Conservation (phyloP, 495 filamentous ascomycete genomes). For the Talaromyces nanjingensis region DNA sequence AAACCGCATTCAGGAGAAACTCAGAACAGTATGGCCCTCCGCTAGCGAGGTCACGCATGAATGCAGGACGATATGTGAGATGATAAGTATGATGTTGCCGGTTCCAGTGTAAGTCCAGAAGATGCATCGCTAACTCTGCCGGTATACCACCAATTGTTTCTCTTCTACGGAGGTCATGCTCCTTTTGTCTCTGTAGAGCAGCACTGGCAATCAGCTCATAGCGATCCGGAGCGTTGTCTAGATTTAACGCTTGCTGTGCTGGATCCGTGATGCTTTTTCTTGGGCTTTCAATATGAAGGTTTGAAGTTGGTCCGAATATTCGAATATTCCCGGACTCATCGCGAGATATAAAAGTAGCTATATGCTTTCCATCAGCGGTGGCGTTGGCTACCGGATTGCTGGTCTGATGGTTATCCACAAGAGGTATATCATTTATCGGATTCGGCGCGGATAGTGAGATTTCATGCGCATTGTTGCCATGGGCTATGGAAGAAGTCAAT, state of each 20-base stretch:
- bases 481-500: no score
- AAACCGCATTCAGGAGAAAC: conserved; percentile 33
- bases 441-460: no score
- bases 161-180: conserved; percentile 6
- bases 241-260: background rate
- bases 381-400: no score
- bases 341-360: no score
- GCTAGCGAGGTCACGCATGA: conserved; percentile 29
- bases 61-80: conserved; percentile 30
- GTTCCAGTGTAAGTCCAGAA: conserved; percentile 25
- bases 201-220: conserved; percentile 13
- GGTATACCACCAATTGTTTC: conserved; percentile 9
- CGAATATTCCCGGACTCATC: no score
- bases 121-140: conserved; percentile 21
- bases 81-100: conserved; percentile 26
- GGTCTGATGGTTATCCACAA: no score
- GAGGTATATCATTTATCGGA: no score
- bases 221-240: conserved; percentile 1
- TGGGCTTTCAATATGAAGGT: no score
- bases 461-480: no score
- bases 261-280: background rate
- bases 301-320: no score
- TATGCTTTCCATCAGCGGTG: no score
- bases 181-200: conserved; percentile 10
- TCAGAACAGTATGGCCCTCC: conserved; percentile 28